These are phyloP conservation scores for Solanum pinnatisectum DNA, from an alignment of 257 asterid species.

Conservation along the genomic window DNA sequence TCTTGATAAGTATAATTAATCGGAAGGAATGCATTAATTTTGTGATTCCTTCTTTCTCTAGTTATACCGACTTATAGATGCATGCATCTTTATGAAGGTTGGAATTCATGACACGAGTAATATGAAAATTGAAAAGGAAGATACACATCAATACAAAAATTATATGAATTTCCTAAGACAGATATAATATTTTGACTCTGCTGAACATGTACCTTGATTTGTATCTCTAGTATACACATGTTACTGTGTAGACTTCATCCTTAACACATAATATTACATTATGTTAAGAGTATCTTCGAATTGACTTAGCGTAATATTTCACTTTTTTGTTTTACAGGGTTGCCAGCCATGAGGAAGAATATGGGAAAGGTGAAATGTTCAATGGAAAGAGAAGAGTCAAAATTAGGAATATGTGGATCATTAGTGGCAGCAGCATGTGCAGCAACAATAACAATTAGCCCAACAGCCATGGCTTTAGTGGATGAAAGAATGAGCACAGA, in stretches of 20 bases:
- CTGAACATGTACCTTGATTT: not conserved
- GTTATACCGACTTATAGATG: not conserved
- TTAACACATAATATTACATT: not conserved
- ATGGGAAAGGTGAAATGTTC: constrained; percentile 66
- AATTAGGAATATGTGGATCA: constrained; percentile 53
- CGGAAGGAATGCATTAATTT: not conserved
- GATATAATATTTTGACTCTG: too few relatives aligned
- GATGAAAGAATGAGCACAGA: constrained; percentile 96
- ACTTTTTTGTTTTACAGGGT: constrained; percentile 17
- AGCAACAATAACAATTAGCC: constrained; percentile 45
- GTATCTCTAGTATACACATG: not conserved
- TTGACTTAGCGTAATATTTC: not conserved
- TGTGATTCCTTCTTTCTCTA: not conserved
- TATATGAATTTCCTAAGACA: not conserved
- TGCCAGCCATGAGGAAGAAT: constrained; percentile 46
- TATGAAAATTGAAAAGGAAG: not conserved
- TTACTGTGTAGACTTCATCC: not conserved
- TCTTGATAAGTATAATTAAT: not conserved
- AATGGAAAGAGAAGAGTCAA: constrained; percentile 35
- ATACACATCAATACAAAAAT: not conserved
- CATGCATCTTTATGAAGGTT: not conserved
- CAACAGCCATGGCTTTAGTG: constrained; percentile 83
- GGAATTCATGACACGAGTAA: not conserved
- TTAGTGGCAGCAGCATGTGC: constrained; percentile 26
- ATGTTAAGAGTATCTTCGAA: not conserved